Conservation (phyloP, 768 basidiomycete species). For the Mycena epipterygia region DNA sequence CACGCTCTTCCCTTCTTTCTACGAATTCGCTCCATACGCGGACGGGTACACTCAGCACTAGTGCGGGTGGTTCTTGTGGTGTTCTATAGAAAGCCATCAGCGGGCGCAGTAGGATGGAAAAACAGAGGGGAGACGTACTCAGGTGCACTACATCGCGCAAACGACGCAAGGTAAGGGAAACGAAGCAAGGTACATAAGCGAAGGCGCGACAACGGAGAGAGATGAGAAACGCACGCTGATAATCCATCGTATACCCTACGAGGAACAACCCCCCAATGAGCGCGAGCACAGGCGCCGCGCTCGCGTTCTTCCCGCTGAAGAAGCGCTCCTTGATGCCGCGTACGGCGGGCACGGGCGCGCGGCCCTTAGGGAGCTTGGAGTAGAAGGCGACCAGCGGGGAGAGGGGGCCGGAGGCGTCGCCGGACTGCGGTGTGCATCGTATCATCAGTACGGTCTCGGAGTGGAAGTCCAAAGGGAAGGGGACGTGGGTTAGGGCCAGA, state of each 20-base stretch:
- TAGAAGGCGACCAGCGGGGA: constrained; percentile 83
- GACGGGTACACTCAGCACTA: too few relatives aligned
- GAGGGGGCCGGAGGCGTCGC: constrained; percentile 73
- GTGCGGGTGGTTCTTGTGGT: constrained; percentile 79
- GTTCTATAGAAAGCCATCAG: constrained; percentile 55
- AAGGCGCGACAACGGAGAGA: too few relatives aligned
- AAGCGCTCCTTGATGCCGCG: constrained; percentile 69
- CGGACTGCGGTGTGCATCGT: constrained; percentile 64
- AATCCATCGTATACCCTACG: constrained; percentile 77
- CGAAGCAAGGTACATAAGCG: neutral
- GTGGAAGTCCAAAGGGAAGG: too few relatives aligned
- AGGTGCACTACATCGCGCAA: constrained; percentile 62
- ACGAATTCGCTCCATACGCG: too few relatives aligned
- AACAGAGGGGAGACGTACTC: constrained; percentile 55
- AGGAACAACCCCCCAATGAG: constrained; percentile 64
- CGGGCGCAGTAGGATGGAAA: neutral
- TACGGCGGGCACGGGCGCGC: constrained; percentile 59
- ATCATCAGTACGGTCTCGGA: too few relatives aligned
- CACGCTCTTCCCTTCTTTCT: too few relatives aligned
- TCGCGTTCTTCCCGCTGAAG: constrained; percentile 80
- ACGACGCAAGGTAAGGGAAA: constrained; percentile 23
- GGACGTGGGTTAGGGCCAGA: too few relatives aligned
- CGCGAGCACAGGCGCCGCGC: constrained; percentile 60
- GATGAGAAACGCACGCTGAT: constrained; percentile 72
- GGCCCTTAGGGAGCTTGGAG: constrained; percentile 81